Evolutionary conservation across 768 basidiomycete species (phyloP).

Genomic region (Lactifluus rugatus): DNA sequence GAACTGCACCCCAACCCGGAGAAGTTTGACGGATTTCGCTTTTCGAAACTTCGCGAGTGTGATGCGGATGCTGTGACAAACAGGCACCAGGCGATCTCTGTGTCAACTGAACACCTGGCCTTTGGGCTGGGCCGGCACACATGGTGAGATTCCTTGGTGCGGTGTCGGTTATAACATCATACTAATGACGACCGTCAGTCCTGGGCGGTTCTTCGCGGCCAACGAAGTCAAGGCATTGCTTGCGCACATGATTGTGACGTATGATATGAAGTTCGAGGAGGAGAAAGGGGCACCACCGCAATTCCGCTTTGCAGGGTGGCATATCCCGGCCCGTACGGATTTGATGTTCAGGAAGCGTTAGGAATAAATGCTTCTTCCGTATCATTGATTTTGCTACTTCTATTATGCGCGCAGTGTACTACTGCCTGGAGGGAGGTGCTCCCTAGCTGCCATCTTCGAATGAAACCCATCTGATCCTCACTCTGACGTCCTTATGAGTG

Average conservation of each 20-base stretch:
- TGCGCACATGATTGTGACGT: constrained; percentile 21
- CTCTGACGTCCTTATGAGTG: background rate
- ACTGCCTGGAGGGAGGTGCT: background rate
- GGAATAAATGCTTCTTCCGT: background rate
- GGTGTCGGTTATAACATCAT: background rate
- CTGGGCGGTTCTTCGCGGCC: constrained; percentile 24
- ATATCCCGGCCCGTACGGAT: constrained; percentile 10
- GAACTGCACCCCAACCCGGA: constrained; percentile 27
- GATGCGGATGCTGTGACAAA: background rate
- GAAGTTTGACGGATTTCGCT: constrained; percentile 36
- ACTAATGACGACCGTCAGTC: constrained; percentile 9
- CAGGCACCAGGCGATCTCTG: constrained; percentile 8
- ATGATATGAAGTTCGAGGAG: constrained; percentile 22
- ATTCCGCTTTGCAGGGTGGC: background rate
- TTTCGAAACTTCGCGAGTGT: constrained; percentile 19
- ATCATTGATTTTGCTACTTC: background rate
- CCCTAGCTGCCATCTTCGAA: background rate
- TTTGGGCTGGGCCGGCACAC: constrained; percentile 25
- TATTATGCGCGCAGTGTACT: background rate
- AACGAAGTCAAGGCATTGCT: constrained; percentile 22
- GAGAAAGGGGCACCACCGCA: constrained; percentile 9
- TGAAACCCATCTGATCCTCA: background rate
- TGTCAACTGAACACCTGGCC: constrained; percentile 17
- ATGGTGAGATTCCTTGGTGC: constrained; percentile 19
- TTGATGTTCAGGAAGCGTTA: constrained; percentile 22